Base-by-base conservation (phyloP, 139 green algal species). In the Coccomyxa sp. region DNA sequence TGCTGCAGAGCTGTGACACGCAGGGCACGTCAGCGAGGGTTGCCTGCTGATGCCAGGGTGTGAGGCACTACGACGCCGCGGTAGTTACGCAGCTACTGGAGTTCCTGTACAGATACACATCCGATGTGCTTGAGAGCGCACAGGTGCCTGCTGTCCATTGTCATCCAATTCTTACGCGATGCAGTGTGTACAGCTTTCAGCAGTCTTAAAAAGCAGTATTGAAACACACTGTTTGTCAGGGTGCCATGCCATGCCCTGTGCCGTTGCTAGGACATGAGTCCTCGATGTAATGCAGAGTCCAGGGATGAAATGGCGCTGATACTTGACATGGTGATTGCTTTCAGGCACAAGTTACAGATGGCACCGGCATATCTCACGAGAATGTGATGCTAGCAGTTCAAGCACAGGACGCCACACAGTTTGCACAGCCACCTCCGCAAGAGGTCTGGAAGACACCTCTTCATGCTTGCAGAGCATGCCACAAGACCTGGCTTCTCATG, bases 51-150 rank as follows among this genome's bases (percentile, higher is more conserved):
- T 81, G 58, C n/a, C 81, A 91, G 93, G 89, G 90, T 33, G 86
- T 94, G 7, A 88, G 90, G 38, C 85, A 95, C 36, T 90, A 95
- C 55, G 93, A 97, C 77, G 90, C 92, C 0, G 71, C 88, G 5
- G 90, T 97, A 2, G 86, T 95, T 0, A 83, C 91, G 40, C 88
- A 93, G 86, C 85, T 95, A 12, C 55, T 96, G 34, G 90, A 97
- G 68, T 95, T 97, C 44, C 87, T 95, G 69, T 95, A 94, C 79
- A 80, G 89, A 7, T 94, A 96, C 71, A 83, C 87, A 0, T 84
- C 87, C 0, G 92, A 94, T 2, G 83, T 94, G 12, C 84, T 97
- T 35, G 80, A 89, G 34, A 92, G 95, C 55, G 92, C 93, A 31
- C 85, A 95, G 76, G 89, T 87, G 58, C 8, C 44, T 58, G 44